Evolutionary conservation across 2,329 filamentous ascomycete species (phyloP).

Genomic region (Trichophyton benhamiae): DNA sequence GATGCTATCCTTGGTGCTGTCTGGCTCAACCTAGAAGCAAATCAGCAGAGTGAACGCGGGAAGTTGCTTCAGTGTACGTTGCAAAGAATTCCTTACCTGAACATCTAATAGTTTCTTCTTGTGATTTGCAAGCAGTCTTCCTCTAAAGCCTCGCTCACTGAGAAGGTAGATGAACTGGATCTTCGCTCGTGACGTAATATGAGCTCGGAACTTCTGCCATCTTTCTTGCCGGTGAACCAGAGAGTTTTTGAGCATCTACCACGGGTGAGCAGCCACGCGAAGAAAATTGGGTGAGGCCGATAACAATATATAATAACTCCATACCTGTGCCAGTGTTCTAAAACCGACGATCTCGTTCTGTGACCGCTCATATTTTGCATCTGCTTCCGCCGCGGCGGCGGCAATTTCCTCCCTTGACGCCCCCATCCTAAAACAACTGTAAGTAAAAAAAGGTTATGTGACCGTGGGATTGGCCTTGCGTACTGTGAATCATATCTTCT

Average conservation of each 20-base stretch:
- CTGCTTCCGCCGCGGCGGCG: slow-evolving; percentile 31
- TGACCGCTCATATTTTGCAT: slow-evolving; percentile 26
- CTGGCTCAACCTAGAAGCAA: slow-evolving; percentile 45
- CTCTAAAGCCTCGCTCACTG: slow-evolving; percentile 78
- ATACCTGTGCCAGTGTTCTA: slow-evolving; percentile 29
- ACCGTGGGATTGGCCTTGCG: slow-evolving; percentile 12
- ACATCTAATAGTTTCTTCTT: slow-evolving; percentile 61
- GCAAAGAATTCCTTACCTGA: slow-evolving; percentile 39
- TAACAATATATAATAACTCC: background rate
- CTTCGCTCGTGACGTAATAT: slow-evolving; percentile 75
- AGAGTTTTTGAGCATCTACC: slow-evolving; percentile 44
- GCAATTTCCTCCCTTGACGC: slow-evolving; percentile 54
- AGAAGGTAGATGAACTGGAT: slow-evolving; percentile 81
- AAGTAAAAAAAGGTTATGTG: slow-evolving; percentile 20
- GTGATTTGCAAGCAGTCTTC: slow-evolving; percentile 69
- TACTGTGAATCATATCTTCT: slow-evolving; percentile 42
- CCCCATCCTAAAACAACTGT: slow-evolving; percentile 38
- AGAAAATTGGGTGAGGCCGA: slow-evolving; percentile 7
- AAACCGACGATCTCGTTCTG: slow-evolving; percentile 28
- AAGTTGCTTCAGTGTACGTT: background rate
- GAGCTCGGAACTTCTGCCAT: slow-evolving; percentile 69
- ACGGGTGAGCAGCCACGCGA: background rate
- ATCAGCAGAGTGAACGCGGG: background rate
- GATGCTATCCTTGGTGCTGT: slow-evolving; percentile 54
- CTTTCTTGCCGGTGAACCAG: slow-evolving; percentile 57